Percentiles rank a stretch among this genome's conserved stretches.
Evolutionary conservation across 768 basidiomycete species (phyloP).

Genomic region (Suillus brevipes): DNA sequence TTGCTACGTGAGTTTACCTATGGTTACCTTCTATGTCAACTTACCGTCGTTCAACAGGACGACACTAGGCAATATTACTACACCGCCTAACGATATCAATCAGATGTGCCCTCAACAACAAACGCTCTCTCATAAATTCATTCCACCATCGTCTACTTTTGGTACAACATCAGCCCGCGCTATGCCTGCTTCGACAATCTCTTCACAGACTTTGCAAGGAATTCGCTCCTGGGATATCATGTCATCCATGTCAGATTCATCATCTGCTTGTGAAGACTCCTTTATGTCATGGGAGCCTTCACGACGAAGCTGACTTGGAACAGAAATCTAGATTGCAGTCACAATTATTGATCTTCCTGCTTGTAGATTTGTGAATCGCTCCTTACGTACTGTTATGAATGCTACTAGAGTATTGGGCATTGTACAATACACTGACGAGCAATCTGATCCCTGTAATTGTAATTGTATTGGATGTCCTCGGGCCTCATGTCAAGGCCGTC

Average conservation of each 20-base stretch:
- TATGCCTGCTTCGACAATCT: slow-evolving; percentile 21
- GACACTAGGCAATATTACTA: slow-evolving; percentile 38
- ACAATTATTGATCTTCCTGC: neutral
- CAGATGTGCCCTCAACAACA: slow-evolving; percentile 15
- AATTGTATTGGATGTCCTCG: neutral
- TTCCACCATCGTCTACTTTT: neutral
- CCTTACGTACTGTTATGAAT: neutral
- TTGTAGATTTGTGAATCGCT: neutral
- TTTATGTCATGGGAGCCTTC: slow-evolving; percentile 66
- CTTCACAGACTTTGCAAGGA: slow-evolving; percentile 18
- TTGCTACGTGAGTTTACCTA: slow-evolving; percentile 47
- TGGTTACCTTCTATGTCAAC: neutral
- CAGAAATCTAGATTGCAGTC: neutral
- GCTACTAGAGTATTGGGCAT: neutral
- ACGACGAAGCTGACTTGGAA: slow-evolving; percentile 29
- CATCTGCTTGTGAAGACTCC: slow-evolving; percentile 49
- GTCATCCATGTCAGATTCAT: slow-evolving; percentile 26
- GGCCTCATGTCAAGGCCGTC: neutral
- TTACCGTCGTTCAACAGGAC: slow-evolving; percentile 34
- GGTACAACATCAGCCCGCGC: slow-evolving; percentile 8
- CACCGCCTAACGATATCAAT: slow-evolving; percentile 27
- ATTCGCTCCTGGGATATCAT: slow-evolving; percentile 21
- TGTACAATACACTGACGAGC: neutral
- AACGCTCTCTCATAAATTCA: slow-evolving; percentile 12
- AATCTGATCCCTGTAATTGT: neutral